These are phyloP conservation scores for Zarea fungicola DNA, from an alignment of 2,329 filamentous ascomycete genomes.

Conservation along the genomic window DNA sequence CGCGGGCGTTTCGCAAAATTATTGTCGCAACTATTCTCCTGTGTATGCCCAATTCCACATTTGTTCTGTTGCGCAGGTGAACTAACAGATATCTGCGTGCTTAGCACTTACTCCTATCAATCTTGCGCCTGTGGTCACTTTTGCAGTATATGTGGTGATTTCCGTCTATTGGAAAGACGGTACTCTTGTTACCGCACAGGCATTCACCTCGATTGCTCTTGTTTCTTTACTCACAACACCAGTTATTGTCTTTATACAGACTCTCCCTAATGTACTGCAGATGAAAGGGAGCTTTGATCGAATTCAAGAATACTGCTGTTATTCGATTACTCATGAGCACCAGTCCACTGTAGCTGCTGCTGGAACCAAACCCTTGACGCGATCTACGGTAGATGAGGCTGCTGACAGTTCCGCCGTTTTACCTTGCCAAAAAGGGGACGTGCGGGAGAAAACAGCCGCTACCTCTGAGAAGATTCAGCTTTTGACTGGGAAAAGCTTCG, in stretches of 20 bases:
- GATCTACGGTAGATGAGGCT: too few relatives aligned
- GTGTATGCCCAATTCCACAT: neutral
- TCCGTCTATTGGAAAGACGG: conserved; percentile 20
- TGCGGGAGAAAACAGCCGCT: too few relatives aligned
- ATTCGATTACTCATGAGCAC: neutral
- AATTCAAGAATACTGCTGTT: conserved; percentile 20
- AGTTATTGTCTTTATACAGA: conserved; percentile 19
- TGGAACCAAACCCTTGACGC: too few relatives aligned
- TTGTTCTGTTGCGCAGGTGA: neutral
- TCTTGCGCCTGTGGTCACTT: conserved; percentile 22
- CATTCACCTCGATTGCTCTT: neutral
- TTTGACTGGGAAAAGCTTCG: neutral
- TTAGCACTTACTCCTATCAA: conserved; percentile 18
- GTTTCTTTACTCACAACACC: conserved; percentile 12
- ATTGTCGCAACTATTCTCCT: conserved; percentile 16
- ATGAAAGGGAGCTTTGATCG: conserved; percentile 18
- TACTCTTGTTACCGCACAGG: conserved; percentile 18
- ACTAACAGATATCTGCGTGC: neutral
- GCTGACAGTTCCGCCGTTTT: too few relatives aligned
- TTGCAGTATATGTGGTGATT: conserved; percentile 23
- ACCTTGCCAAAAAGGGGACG: too few relatives aligned
- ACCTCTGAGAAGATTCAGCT: too few relatives aligned
- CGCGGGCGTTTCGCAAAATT: conserved; percentile 22
- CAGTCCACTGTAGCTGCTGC: too few relatives aligned
- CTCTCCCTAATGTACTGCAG: conserved; percentile 18